Conservation (phyloP, 2,329 filamentous ascomycete species). For the Lanzia echinophila region DNA sequence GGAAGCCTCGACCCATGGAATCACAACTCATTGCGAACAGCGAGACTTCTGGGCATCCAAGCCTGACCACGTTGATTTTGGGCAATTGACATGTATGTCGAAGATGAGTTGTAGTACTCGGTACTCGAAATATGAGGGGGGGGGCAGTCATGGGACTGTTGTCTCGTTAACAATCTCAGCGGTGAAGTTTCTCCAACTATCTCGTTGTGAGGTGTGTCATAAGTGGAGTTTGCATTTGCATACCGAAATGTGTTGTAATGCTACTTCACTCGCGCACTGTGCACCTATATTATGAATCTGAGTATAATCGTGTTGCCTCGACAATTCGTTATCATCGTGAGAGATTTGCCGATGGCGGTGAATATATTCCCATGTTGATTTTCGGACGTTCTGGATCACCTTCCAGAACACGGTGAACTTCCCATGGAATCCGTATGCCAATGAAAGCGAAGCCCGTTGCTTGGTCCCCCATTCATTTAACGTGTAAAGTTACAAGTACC, state of each 20-base stretch:
- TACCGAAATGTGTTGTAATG: conserved; percentile 9
- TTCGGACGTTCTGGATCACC: conserved; percentile 7
- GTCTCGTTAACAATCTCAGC: conserved; percentile 11
- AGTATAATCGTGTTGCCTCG: background rate
- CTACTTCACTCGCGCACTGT: conserved; percentile 2
- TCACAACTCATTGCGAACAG: background rate
- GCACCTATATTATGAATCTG: background rate
- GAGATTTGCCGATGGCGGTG: conserved; percentile 4
- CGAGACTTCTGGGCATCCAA: background rate
- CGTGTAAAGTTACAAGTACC: background rate
- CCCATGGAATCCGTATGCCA: background rate
- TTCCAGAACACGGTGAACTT: conserved; percentile 6
- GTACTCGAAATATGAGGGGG: conserved; percentile 2
- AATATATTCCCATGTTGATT: conserved; percentile 7
- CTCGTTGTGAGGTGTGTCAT: conserved; percentile 1
- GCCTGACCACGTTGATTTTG: conserved; percentile 4
- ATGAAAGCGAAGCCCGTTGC: background rate
- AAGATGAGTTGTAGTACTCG: conserved; percentile 3
- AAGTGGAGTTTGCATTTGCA: conserved; percentile 9
- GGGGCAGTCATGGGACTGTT: background rate
- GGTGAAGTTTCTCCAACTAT: conserved; percentile 8
- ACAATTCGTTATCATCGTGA: background rate
- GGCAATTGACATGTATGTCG: conserved; percentile 1
- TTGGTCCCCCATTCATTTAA: background rate
- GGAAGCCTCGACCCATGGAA: background rate